Evolutionary conservation across 1,284 basidiomycete genomes (phyloP).

Genomic region (Mycena citricolor): DNA sequence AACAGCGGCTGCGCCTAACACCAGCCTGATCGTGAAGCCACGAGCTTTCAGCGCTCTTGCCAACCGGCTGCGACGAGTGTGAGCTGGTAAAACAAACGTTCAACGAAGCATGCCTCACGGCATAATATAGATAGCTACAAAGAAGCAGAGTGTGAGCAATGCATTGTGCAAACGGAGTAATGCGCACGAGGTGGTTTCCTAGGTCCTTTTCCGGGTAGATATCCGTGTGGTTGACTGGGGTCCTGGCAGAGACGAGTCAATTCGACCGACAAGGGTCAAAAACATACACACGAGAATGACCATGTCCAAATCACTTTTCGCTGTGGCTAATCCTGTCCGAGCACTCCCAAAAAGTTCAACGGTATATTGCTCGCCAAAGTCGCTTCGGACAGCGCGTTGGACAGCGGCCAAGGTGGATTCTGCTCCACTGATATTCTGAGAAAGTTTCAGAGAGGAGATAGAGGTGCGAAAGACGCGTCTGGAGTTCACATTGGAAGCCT

Average conservation of each 20-base stretch:
- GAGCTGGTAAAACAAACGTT: no score
- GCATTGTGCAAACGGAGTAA: background rate
- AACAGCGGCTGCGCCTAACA: conserved; percentile 41
- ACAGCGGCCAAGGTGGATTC: conserved; percentile 24
- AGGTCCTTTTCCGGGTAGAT: conserved; percentile 27
- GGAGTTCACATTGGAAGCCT: no score
- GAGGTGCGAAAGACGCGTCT: no score
- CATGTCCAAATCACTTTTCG: conserved; percentile 47
- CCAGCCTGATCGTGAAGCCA: conserved; percentile 36
- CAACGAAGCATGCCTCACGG: conserved; percentile 32
- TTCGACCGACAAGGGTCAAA: background rate
- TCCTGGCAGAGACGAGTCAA: conserved; percentile 35
- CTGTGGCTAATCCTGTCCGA: conserved; percentile 43
- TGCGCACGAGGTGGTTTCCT: conserved; percentile 32
- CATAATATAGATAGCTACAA: conserved; percentile 38
- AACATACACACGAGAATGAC: conserved; percentile 44
- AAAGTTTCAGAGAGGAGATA: no score
- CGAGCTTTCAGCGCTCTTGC: conserved; percentile 29
- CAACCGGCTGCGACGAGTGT: conserved; percentile 31
- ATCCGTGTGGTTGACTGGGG: conserved; percentile 35
- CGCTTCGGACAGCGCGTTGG: conserved; percentile 27
- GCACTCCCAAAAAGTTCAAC: conserved; percentile 49
- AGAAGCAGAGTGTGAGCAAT: conserved; percentile 2
- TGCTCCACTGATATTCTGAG: no score
- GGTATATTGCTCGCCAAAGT: conserved; percentile 37